Conservation (phyloP, 495 filamentous ascomycete species). For the Geopyxis carbonaria region DNA sequence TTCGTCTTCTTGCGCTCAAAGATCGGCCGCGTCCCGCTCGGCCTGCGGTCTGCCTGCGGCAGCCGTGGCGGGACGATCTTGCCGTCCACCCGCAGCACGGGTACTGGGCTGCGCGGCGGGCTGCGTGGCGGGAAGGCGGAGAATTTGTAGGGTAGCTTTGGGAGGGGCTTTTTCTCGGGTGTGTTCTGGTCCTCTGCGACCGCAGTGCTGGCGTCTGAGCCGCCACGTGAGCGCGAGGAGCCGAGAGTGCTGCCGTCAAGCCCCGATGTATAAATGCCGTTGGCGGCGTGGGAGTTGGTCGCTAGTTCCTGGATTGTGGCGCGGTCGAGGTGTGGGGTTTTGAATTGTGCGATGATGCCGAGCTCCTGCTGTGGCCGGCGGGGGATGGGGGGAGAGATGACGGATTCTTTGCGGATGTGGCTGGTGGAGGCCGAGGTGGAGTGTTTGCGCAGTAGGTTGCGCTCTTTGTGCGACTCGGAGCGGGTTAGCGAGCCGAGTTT, state of each 20-base stretch:
- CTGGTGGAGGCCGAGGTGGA: background rate
- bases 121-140: constrained; percentile 16
- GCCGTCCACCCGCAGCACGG: background rate
- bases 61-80: too few relatives aligned
- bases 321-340: constrained; percentile 5
- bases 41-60: background rate
- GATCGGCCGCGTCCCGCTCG: too few relatives aligned
- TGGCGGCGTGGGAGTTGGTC: background rate
- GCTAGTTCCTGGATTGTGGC: constrained; percentile 7
- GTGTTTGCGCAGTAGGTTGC: constrained; percentile 1
- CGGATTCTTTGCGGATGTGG: background rate
- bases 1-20: too few relatives aligned
- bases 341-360: constrained; percentile 11
- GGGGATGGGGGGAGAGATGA: constrained; percentile 7
- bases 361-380: constrained; percentile 9
- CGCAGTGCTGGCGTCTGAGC: too few relatives aligned
- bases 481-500: background rate
- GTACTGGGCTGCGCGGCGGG: constrained; percentile 13
- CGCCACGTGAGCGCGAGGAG: background rate
- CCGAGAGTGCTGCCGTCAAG: constrained; percentile 10
- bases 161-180: constrained; percentile 14
- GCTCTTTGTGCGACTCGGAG: background rate
- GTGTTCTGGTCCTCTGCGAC: background rate
- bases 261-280: background rate
- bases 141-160: constrained; percentile 18